These are phyloP conservation scores for Nitzschia inconspicua DNA, from an alignment of 108 stramenopile genomes.

Conservation along the genomic window DNA sequence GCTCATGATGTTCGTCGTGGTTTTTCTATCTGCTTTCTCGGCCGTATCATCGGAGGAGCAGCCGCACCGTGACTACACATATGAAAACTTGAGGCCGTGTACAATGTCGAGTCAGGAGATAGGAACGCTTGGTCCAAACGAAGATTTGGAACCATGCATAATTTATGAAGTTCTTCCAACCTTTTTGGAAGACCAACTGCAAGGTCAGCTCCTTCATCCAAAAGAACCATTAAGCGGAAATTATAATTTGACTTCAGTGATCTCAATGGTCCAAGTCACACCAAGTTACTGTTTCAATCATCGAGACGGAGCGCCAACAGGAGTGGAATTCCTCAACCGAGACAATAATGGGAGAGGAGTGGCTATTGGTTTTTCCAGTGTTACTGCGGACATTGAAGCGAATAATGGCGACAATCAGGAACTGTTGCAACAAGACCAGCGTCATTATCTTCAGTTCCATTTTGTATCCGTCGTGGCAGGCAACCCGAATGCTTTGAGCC, in stretches of 20 bases:
- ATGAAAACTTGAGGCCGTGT: constrained; percentile 13
- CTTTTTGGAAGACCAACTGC: not conserved
- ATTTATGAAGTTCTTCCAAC: constrained; percentile 9
- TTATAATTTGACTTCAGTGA: not conserved
- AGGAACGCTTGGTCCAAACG: constrained; percentile 1
- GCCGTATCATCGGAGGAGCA: no score
- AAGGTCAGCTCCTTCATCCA: no score
- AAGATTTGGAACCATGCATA: constrained; percentile 33
- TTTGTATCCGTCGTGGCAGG: constrained; percentile 49
- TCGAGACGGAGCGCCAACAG: constrained; percentile 42
- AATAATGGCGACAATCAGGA: no score
- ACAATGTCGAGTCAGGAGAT: constrained; percentile 17
- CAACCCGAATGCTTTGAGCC: constrained; percentile 2
- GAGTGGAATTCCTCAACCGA: constrained; percentile 33
- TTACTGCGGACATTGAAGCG: no score
- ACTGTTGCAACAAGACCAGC: constrained; percentile 11
- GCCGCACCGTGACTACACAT: no score
- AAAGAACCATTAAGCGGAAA: not conserved
- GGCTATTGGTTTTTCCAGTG: constrained; percentile 48
- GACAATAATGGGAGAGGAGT: constrained; percentile 36
- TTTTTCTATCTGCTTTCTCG: no score
- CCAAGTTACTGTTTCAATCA: constrained; percentile 25
- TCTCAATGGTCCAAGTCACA: constrained; percentile 31
- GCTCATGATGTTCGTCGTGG: no score
- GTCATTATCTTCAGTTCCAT: constrained; percentile 38